Evolutionary conservation across 345 rosid genomes (phyloP), one percentile per base, ranked within the genome.

Genomic region (Salix dunnii): DNA sequence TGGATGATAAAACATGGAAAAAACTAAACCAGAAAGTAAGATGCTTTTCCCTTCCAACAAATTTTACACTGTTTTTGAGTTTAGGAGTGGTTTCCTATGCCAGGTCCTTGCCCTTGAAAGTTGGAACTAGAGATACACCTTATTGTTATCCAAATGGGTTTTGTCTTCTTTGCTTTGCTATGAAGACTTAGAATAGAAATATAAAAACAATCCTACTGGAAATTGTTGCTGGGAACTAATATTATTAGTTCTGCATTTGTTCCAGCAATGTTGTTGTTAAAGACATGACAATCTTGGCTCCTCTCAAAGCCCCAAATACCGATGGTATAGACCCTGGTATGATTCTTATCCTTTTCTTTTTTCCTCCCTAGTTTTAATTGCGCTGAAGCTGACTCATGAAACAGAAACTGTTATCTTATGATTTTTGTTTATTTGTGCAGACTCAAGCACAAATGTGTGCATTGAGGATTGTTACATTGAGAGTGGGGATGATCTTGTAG

Each of bases 291-390:
- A 90, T 96, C 79, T 86, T 89, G 87, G 94, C 99, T 78, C 99
- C 97, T 18, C 90, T 92, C 43, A 87, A 90, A 82, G 98, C 99
- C 11, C 99, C 98, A 63, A 96, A 96, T 86, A 92, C 99, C 0
- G 99, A 96, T 80, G 99, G 99, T 38, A 91, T 96, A 78, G 99
- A 94, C 68, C 98, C 97, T 73, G 99, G 99, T 89, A 78, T 31
- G 79, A 11, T 58, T 23, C 73, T 74, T n/a, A 1, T 23, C 21
- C 48, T n/a, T 65, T 43, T 13, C 8, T 75, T 42, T 23, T 31
- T 63, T 12, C 36, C 17, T 66, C 58, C 35, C n/a, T 28, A 58
- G 3, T 55, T 23, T 8, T 0, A 21, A 49, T 53, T 66, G 33
- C 40, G n/a, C 48, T 20, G 63, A 58, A 62, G 36, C 42, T 14